Evolutionary conservation across 768 basidiomycete species (phyloP).

Genomic region (Tremella mesenterica): DNA sequence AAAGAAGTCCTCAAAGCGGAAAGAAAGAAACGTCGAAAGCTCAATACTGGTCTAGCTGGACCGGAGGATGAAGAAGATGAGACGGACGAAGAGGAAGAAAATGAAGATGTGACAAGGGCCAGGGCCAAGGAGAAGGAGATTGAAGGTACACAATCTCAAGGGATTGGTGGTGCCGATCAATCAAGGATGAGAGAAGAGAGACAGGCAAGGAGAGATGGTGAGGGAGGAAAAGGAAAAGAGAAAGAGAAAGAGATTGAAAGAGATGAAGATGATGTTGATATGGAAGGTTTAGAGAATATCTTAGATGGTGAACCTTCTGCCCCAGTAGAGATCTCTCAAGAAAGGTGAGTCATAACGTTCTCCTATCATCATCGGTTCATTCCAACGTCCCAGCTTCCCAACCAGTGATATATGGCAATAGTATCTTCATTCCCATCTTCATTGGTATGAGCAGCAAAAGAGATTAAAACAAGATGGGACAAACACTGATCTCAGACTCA

Average conservation of each 20-base stretch:
- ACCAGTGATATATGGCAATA: too few relatives aligned
- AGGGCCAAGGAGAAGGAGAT: constrained; percentile 54
- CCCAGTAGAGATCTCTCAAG: constrained; percentile 12
- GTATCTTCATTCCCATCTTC: too few relatives aligned
- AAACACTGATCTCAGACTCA: constrained; percentile 50
- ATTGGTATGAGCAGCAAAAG: too few relatives aligned
- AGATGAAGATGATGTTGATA: constrained; percentile 29
- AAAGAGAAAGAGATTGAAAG: constrained; percentile 38
- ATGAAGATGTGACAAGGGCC: constrained; percentile 48
- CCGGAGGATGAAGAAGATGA: constrained; percentile 49
- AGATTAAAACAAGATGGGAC: background rate
- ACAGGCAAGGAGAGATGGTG: constrained; percentile 48
- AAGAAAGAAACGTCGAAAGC: constrained; percentile 74
- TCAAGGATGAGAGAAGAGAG: constrained; percentile 61
- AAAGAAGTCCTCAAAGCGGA: constrained; percentile 84
- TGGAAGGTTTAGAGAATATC: constrained; percentile 29
- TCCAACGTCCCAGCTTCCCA: too few relatives aligned
- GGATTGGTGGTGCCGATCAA: too few relatives aligned
- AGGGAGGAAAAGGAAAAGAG: constrained; percentile 19
- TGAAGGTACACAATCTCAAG: too few relatives aligned
- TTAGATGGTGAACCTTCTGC: constrained; percentile 5
- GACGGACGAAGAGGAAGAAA: constrained; percentile 47
- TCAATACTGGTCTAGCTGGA: constrained; percentile 55
- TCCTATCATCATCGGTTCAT: too few relatives aligned
- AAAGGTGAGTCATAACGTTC: constrained; percentile 16